Evolutionary conservation across 371 early-diverging fungal species (phyloP), one percentile per base, ranked within the genome.

Genomic region (Apophysomyces elegans): DNA sequence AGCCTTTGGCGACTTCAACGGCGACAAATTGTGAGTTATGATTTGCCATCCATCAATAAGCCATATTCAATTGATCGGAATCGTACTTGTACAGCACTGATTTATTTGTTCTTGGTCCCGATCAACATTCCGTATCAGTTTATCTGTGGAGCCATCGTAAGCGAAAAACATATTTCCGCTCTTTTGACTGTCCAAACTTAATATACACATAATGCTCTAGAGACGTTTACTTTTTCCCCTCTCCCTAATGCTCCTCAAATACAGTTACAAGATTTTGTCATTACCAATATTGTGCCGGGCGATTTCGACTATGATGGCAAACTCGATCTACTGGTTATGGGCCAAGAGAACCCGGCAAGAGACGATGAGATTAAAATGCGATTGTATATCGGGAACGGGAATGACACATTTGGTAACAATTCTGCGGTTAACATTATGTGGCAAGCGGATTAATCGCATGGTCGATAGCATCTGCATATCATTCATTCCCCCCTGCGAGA

Each of bases 261-360:
- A 35, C 35, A 56, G 58, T 54, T 73, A 13, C 21, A 64, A 1
- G 71, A 73, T 11, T 84, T 84, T 69, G 68, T 84, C 5, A 90
- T 94, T 58, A 88, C 87, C 37, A 91, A 91, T 61, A 86, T 93
- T 18, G 82, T 95, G 8, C 90, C 94, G 7, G 91, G 91, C 50
- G 96, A 96, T 69, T 95, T 84, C 58, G 88, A 95, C 67, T 89
- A 88, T 70, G 96, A 96, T 71, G 97, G 96, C 13, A 75, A 85
- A 16, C 72, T 96, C 54, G 97, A 96, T 72, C 67, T 96, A 2
- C 75, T 96, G 18, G 67, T 96, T 4, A 88, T 94, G 88, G 86
- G 84, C 1, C 83, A 85, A 68, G 71, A 75, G 11, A 75, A 69
- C 54, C 74, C 57, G 36, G 46, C 71, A 18, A 47, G 68, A 32